phyloP scores from a whole-genome alignment of 495 filamentous ascomycete species.

The Parmelia sp. region DNA sequence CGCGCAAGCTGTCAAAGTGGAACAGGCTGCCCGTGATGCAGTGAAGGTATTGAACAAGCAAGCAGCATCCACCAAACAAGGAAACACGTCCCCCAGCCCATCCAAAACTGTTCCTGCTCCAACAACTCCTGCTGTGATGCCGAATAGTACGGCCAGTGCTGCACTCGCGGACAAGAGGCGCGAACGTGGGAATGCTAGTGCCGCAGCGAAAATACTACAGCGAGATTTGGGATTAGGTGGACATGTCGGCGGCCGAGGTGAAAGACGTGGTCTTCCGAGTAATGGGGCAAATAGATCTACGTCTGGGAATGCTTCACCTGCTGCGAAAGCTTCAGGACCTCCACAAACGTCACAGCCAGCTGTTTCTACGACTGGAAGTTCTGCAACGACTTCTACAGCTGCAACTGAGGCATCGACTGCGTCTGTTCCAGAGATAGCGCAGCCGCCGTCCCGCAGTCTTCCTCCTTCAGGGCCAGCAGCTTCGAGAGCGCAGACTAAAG shows the following conservation, averaged over 20 bases:
- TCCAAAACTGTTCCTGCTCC: slow-evolving; percentile 33
- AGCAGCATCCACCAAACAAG: slow-evolving; percentile 38
- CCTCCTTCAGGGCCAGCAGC: slow-evolving; percentile 32
- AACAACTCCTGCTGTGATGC: slow-evolving; percentile 16
- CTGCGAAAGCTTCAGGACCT: slow-evolving; percentile 27
- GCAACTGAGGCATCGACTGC: slow-evolving; percentile 9
- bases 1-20: slow-evolving; percentile 40
- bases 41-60: slow-evolving; percentile 76
- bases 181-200: slow-evolving; percentile 65
- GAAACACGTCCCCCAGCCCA: slow-evolving; percentile 28
- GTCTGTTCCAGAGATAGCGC: slow-evolving; percentile 10
- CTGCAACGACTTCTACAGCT: neutral
- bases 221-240: slow-evolving; percentile 80
- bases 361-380: neutral
- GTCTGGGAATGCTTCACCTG: slow-evolving; percentile 45
- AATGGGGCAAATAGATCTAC: slow-evolving; percentile 37
- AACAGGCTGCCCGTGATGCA: slow-evolving; percentile 63
- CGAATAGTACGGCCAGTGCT: slow-evolving; percentile 25
- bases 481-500: slow-evolving; percentile 32
- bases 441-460: slow-evolving; percentile 20
- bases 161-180: slow-evolving; percentile 45
- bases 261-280: slow-evolving; percentile 32
- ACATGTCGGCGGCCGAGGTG: slow-evolving; percentile 44
- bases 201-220: slow-evolving; percentile 79
- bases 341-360: slow-evolving; percentile 12